These are phyloP conservation scores for Solanum paucissectum DNA, from an alignment of 257 asterid species.

Conservation along the genomic window DNA sequence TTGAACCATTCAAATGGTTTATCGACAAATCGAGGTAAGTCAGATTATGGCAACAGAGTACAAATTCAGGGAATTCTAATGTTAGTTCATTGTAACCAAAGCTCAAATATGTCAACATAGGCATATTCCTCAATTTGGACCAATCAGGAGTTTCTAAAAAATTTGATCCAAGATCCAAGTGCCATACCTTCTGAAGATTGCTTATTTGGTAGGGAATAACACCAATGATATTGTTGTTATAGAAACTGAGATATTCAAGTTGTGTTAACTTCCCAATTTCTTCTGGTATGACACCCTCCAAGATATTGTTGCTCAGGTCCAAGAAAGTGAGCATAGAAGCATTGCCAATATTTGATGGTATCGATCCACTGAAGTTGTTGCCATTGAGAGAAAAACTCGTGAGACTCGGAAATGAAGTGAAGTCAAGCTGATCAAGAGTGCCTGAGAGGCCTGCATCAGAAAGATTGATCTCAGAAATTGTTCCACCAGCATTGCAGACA, in stretches of 20 bases:
- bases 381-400: background rate
- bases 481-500: background rate
- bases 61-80: background rate
- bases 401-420: background rate
- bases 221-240: accelerated
- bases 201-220: background rate
- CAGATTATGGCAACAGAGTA: background rate
- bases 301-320: background rate
- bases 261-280: background rate
- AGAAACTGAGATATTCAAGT: background rate
- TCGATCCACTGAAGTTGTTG: background rate
- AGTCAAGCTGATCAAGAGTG: background rate
- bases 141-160: background rate
- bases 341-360: background rate
- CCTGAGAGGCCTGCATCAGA: background rate
- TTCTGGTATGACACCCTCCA: background rate
- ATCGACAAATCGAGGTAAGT: background rate
- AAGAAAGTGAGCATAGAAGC: background rate
- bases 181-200: background rate
- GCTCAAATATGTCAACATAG: background rate
- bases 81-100: accelerated
- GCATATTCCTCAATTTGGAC: background rate
- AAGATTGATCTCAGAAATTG: background rate
- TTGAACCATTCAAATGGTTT: background rate
- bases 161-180: background rate